These are phyloP conservation scores for Erigeron canadensis DNA, from an alignment of 129 eudicot genomes.

Conservation along the genomic window DNA sequence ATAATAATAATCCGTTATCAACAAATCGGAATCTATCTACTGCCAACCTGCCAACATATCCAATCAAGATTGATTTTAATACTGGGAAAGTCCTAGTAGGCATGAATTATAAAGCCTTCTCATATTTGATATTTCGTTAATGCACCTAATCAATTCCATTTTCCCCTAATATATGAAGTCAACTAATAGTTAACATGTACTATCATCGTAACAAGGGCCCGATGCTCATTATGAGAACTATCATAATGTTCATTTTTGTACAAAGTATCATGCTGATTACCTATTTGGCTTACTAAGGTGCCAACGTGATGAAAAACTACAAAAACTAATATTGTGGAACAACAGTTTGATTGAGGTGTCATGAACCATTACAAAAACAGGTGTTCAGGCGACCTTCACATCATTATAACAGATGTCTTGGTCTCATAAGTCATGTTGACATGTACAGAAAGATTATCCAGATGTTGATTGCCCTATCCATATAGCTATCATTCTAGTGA, in stretches of 20 bases:
- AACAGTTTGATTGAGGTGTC: neutral
- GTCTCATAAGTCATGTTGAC: neutral
- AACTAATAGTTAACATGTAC: no score
- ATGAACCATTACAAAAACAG: neutral
- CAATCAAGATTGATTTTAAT: neutral
- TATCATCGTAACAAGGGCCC: no score
- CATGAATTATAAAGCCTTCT: neutral
- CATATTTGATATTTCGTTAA: no score
- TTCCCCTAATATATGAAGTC: neutral
- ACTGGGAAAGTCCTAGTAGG: no score
- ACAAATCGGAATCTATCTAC: constrained; percentile 6
- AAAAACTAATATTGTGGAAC: neutral
- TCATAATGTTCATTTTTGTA: no score
- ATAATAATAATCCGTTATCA: neutral
- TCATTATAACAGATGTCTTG: neutral
- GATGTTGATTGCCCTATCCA: neutral
- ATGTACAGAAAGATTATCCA: neutral
- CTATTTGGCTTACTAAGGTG: no score
- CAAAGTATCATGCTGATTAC: no score
- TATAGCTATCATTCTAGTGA: neutral
- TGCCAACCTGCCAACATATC: constrained; percentile 3
- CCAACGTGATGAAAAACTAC: neutral
- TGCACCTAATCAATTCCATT: no score
- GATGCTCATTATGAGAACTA: no score
- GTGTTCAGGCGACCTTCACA: no score